A percentile compares a stretch with the other conserved stretches of the same genome.
These are phyloP conservation scores for Chimonanthus praecox DNA, from an alignment of 164 flowering plant species.

Conservation along the genomic window DNA sequence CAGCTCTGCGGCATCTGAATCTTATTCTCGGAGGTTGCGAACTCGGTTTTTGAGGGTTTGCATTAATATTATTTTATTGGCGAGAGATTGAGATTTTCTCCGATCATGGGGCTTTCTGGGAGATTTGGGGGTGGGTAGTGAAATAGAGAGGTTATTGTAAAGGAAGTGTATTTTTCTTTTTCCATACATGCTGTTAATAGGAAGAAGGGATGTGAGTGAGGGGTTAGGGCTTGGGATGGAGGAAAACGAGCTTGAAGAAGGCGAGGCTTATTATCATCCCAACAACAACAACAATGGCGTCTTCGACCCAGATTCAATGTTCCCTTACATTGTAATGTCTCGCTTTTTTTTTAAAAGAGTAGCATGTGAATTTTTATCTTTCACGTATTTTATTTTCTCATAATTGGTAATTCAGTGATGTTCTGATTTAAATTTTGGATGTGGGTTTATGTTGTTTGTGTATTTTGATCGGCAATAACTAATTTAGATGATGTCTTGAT, in stretches of 20 bases:
- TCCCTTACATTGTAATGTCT: conserved; percentile 51
- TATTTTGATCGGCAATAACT: too few species aligned
- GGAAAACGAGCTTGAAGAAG: conserved; percentile 93
- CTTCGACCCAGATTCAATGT: conserved; percentile 53
- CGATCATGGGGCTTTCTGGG: not conserved
- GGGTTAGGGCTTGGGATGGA: conserved; percentile 57
- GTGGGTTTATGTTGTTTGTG: too few species aligned
- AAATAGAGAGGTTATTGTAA: not conserved
- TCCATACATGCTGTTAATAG: conserved; percentile 55
- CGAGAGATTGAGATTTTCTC: too few species aligned
- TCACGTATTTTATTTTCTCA: too few species aligned
- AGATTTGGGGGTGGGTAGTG: conserved; percentile 6
- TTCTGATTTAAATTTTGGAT: not conserved
- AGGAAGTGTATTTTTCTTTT: conserved; percentile 16
- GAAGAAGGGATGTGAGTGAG: conserved; percentile 62
- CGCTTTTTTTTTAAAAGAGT: not conserved
- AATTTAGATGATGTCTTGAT: too few species aligned
- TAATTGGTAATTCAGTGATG: not conserved
- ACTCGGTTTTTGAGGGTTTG: conserved; percentile 21
- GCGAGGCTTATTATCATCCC: conserved; percentile 70
- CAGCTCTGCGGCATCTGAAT: not conserved
- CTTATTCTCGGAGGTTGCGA: conserved; percentile 13
- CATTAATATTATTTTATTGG: not conserved
- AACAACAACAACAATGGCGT: conserved; percentile 35
- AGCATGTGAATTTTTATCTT: not conserved